These are phyloP conservation scores for Prunus yedoensis DNA, from an alignment of 331 rosid genomes.

Conservation along the genomic window DNA sequence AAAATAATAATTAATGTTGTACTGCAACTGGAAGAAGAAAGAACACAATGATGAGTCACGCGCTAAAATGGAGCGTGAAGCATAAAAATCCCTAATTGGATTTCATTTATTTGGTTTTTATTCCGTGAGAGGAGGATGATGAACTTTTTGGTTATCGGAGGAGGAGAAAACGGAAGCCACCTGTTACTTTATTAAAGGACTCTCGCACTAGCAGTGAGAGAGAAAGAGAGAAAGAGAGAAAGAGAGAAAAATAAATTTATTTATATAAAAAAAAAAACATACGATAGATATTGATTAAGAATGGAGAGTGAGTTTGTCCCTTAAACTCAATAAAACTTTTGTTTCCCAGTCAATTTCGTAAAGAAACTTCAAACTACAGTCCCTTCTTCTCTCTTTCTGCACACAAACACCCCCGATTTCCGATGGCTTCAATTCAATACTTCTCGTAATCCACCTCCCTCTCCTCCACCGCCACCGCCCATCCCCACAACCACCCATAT, in stretches of 20 bases:
- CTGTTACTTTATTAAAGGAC: not conserved
- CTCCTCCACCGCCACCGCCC: not conserved
- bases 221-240: too few relatives aligned
- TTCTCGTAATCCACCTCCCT: slow-evolving; percentile 7
- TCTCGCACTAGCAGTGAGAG: not conserved
- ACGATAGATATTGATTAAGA: not conserved
- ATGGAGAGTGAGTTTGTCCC: not conserved
- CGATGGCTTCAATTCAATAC: slow-evolving; percentile 9
- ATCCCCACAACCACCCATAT: not conserved
- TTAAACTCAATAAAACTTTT: not conserved
- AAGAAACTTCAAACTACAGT: not conserved
- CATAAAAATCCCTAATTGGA: too few relatives aligned
- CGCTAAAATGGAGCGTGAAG: too few relatives aligned
- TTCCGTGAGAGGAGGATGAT: too few relatives aligned
- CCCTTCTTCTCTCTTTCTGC: not conserved
- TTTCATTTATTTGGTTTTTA: too few relatives aligned
- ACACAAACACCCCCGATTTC: not conserved
- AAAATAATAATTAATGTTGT: too few relatives aligned
- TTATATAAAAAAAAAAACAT: not conserved
- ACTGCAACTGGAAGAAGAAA: too few relatives aligned
- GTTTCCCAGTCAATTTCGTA: not conserved
- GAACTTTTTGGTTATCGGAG: not conserved
- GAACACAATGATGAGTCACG: too few relatives aligned
- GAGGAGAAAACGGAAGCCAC: not conserved
- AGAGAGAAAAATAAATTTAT: not conserved